These are phyloP conservation scores for Trametes sp. DNA, from an alignment of 1,284 basidiomycete genomes.

Conservation along the genomic window DNA sequence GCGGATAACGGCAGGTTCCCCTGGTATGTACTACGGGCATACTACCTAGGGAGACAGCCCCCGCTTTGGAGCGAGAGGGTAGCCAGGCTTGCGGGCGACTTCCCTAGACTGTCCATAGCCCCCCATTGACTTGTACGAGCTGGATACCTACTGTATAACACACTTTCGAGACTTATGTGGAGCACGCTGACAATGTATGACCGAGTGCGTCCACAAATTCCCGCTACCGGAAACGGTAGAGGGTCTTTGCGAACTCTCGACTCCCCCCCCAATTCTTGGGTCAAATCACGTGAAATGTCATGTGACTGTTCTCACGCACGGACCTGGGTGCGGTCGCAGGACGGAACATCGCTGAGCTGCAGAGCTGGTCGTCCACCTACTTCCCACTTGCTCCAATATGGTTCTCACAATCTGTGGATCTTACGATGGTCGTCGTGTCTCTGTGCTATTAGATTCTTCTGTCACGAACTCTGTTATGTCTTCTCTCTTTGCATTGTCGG, in stretches of 20 bases:
- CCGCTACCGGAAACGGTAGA: constrained; percentile 2
- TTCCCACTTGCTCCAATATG: not conserved
- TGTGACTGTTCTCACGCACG: not conserved
- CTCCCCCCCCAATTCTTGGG: not conserved
- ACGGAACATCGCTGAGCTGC: not conserved
- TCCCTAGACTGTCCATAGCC: too few species aligned
- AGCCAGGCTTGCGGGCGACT: too few species aligned
- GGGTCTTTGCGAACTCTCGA: not conserved
- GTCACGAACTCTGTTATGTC: not conserved
- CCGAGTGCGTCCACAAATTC: too few species aligned
- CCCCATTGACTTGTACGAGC: too few species aligned
- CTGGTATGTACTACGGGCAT: too few species aligned
- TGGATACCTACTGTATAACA: too few species aligned
- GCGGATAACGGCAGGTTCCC: too few species aligned
- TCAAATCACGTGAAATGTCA: not conserved
- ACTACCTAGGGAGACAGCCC: too few species aligned
- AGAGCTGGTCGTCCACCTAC: not conserved
- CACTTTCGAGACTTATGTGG: too few species aligned
- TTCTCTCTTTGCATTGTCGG: not conserved
- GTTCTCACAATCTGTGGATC: not conserved
- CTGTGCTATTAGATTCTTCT: not conserved
- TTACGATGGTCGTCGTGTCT: not conserved
- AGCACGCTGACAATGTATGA: too few species aligned
- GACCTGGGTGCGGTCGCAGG: not conserved
- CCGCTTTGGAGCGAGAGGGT: too few species aligned